Evolutionary conservation across 2,329 filamentous ascomycete species (phyloP), one percentile per base, ranked within the genome.

Genomic region (Stachybotrys elegans): DNA sequence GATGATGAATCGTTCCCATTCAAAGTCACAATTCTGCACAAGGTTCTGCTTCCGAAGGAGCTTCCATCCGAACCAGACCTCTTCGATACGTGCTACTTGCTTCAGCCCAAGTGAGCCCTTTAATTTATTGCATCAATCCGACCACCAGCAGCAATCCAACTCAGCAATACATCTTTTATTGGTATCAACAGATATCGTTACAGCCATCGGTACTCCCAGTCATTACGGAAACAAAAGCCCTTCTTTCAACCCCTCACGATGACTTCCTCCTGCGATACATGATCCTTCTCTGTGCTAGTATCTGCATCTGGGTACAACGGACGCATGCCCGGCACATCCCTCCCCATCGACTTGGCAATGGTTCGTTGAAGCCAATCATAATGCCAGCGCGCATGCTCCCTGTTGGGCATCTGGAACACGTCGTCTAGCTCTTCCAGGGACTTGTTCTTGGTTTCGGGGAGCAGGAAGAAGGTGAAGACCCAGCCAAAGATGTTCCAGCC

Each of bases 361-460:
- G n/a, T n/a, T n/a, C n/a, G n/a, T n/a, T n/a, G n/a, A n/a, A 56
- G 25, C 17, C 46, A 50, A 25, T 50, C 38, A 4, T 36, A 22
- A 11, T 73, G 69, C 56, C 72, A 68, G 19, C 40, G 43, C 23
- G 62, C 63, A 44, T 72, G 71, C 39, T 64, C 68, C 43, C 59
- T 55, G 46, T 60, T 65, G 16, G 65, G 63, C 12, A 73, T 65
- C 6, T 62, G 62, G 38, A 75, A 76, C 42, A 75, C 67, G 31
- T 69, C 67, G 54, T 75, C 71, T 29, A 75, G 65, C 40, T 75
- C 71, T 51, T 75, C 72, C 4, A 75, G 63, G 0, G 71, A 72
- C 44, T 68, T 63, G 41, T 70, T 68, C 59, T 75, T 74, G 13
- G 72, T 75, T 58, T 75, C 72, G 6, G 72, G 72, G 0, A 76